Base-by-base conservation (phyloP, 805 yeast genomes). In the Cyberlindnera maritima region DNA sequence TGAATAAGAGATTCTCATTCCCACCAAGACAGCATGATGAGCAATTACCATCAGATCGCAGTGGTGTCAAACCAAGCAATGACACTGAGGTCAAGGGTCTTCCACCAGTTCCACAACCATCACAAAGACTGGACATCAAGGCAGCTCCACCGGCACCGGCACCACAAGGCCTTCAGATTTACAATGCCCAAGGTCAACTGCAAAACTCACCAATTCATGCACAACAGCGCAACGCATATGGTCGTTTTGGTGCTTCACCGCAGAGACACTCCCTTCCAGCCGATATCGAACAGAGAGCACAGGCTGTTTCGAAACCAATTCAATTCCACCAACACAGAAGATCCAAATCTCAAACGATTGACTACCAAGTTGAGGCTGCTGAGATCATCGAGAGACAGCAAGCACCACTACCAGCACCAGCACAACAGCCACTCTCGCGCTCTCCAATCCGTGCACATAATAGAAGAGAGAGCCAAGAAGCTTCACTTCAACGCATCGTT, bases 1-100 rank as follows among this genome's bases (percentile, higher is more conserved):
- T 61, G 23, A 59, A 61, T 43, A 52, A 46, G 41, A 41, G 41
- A 6, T 61, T 61, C 44, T 50, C 60, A 6, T 61, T 60, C 47
- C 65, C 65, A 11, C 55, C 57, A 39, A 36, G 48, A 19, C 26
- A 21, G 4, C 20, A 41, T 8, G 8, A 34, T 2, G 26, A 39
- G 14, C 25, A 28, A 19, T n/a, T 4, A 26, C 18, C 19, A 23
- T n/a, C 31, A 37, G 21, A 37, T 9, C 15, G 39, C 21, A 18
- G 13, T 36, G 10, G 19, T n/a, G n/a, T n/a, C n/a, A n/a, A n/a
- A n/a, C n/a, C n/a, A n/a, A n/a, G n/a, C 21, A 15, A 25, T 14
- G n/a, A 15, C n/a, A 8, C 18, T 21, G n/a, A 15, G n/a, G 12
- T 10, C 32, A 46, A 31, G 32, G 46, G 28, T 11, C 47, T 50